Base-by-base conservation (phyloP, 371 early-diverging fungal genomes). In the Syncephalastrum racemosum region DNA sequence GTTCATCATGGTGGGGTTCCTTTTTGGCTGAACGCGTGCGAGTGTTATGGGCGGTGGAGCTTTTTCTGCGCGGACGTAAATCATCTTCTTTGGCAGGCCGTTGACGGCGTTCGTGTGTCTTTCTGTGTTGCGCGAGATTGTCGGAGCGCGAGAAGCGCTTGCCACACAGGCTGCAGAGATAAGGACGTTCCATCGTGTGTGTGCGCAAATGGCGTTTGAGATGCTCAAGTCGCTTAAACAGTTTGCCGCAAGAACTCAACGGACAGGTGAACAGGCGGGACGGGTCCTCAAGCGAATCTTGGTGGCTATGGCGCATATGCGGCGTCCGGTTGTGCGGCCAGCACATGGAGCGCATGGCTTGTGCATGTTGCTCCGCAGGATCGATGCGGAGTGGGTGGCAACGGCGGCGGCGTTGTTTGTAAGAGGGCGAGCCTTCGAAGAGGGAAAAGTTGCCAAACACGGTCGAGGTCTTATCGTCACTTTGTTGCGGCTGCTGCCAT, bases 61-160 rank as follows among this genome's bases (percentile, higher is more conserved):
- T 16, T 22, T 19, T 22, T 19, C 46, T 45, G 15, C 46, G 22
- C 15, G 18, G 18, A 8, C 22, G 46, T 12, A 31, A 8, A 12
- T 31, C 36, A 12, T 31, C 36, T 31, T 31, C 36, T 31, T 41
- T 41, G 25, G 16, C 24, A 19, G 60, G 50, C 18, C 52, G 43
- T 40, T 50, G 53, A 13, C 58, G 54, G 25, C 69, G 66, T 15
- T 75, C 75, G 46, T 92, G 93, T 4, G 91, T 91, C 68, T 90
- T 89, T 47, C 86, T 80, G 65, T 93, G 94, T 46, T 91, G 91
- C 46, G 88, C 86, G 50, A 93, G 73, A 31, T 91, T 91, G 57
- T 93, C 94, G 53, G 86, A 86, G 22, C 94, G 79, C 12, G 91
- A 87, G 62, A 93, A 93, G n/a, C 77, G 74, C 65, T 92, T 92